Percentiles rank a stretch among this genome's conserved stretches.
These are phyloP conservation scores for Chamaenerion angustifolium DNA, from an alignment of 345 rosid genomes.

Conservation along the genomic window DNA sequence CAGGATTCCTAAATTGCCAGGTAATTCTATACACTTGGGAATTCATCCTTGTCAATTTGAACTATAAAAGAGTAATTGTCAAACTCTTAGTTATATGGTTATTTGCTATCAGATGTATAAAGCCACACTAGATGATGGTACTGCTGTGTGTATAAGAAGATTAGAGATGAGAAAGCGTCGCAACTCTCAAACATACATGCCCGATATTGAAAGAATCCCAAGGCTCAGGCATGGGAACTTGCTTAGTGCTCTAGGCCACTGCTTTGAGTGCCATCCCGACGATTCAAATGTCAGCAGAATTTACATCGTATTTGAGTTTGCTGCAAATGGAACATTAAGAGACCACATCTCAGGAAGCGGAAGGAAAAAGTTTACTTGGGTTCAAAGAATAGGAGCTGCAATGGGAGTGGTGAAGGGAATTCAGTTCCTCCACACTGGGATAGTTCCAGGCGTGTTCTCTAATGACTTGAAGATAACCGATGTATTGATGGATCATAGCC, in stretches of 20 bases:
- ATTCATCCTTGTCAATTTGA: background rate
- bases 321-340: slow-evolving; percentile 31
- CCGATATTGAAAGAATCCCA: slow-evolving; percentile 35
- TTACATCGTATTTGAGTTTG: slow-evolving; percentile 35
- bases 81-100: background rate
- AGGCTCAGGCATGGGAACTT: slow-evolving; percentile 44
- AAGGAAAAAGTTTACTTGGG: slow-evolving; percentile 23
- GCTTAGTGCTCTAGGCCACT: slow-evolving; percentile 55
- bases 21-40: slow-evolving; percentile 8
- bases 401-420: slow-evolving; percentile 38
- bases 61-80: too few relatives aligned
- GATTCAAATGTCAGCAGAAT: slow-evolving; percentile 25
- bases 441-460: slow-evolving; percentile 35
- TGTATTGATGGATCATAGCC: slow-evolving; percentile 30
- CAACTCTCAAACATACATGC: slow-evolving; percentile 20
- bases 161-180: slow-evolving; percentile 24
- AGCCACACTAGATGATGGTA: slow-evolving; percentile 33
- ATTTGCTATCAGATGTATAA: slow-evolving; percentile 23
- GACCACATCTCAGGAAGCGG: slow-evolving; percentile 22
- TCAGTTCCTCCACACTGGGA: slow-evolving; percentile 50
- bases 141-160: slow-evolving; percentile 24
- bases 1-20: slow-evolving; percentile 19
- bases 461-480: slow-evolving; percentile 45
- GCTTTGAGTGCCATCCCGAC: slow-evolving; percentile 25
- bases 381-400: slow-evolving; percentile 31